Evolutionary conservation across 352 stramenopile genomes (phyloP).

Genomic region (Globisporangium cystogenes): DNA sequence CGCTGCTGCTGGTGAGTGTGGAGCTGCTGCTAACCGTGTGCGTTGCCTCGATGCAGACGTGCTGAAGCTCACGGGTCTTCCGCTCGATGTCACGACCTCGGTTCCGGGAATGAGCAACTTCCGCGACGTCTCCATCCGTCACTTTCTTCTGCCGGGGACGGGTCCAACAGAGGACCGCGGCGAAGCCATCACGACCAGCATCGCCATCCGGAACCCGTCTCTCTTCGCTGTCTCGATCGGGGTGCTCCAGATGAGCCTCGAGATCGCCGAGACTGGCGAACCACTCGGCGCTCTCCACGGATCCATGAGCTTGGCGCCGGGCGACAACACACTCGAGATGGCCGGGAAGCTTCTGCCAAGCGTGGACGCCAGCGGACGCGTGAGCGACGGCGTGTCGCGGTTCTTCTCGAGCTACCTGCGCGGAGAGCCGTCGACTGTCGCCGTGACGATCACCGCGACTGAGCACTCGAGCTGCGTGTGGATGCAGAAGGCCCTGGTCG

Average conservation of each 20-base stretch:
- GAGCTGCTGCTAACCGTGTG: conserved; percentile 3
- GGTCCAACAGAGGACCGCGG: conserved; percentile 21
- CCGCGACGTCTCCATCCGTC: conserved; percentile 46
- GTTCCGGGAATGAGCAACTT: conserved; percentile 67
- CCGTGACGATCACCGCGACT: conserved; percentile 40
- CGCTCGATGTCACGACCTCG: conserved; percentile 33
- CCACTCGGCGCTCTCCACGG: conserved; percentile 46
- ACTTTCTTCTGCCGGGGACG: conserved; percentile 51
- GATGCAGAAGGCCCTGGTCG: conserved; percentile 54
- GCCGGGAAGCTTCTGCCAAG: conserved; percentile 40
- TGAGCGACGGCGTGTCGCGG: conserved; percentile 37
- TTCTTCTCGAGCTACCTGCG: conserved; percentile 75
- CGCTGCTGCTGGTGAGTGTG: not conserved
- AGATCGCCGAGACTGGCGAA: conserved; percentile 23
- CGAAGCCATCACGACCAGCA: conserved; percentile 51
- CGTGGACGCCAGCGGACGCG: conserved; percentile 28
- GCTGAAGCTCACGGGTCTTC: conserved; percentile 41
- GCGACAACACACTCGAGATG: conserved; percentile 44
- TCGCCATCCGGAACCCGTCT: conserved; percentile 68
- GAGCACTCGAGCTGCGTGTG: conserved; percentile 54
- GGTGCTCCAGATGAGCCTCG: conserved; percentile 46
- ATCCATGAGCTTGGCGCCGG: conserved; percentile 47
- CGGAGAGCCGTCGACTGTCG: conserved; percentile 44
- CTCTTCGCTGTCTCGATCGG: conserved; percentile 66
- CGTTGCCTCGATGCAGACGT: conserved; percentile 20